These are phyloP conservation scores for Powellomyces hirtus DNA, from an alignment of 192 early-diverging fungal genomes.

Conservation along the genomic window DNA sequence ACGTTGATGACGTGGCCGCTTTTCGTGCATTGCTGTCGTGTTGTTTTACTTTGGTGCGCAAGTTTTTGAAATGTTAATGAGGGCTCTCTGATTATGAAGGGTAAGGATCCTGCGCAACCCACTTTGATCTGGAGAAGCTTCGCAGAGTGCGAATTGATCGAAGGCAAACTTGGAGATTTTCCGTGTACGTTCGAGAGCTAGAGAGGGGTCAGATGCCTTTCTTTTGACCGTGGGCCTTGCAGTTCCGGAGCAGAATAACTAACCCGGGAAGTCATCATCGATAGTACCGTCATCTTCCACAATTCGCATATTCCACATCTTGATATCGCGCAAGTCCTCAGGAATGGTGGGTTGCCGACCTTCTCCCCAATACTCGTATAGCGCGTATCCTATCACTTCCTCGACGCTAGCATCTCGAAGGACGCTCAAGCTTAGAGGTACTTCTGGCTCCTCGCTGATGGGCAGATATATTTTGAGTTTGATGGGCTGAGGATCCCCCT, in stretches of 20 bases:
- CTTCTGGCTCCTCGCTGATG: conserved; percentile 25
- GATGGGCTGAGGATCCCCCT: conserved; percentile 40
- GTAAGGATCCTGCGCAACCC: conserved; percentile 4
- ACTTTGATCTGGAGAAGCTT: conserved; percentile 73
- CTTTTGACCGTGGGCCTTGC: too few relatives aligned
- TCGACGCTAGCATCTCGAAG: conserved; percentile 81
- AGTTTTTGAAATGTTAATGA: conserved; percentile 6
- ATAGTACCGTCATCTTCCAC: conserved; percentile 94
- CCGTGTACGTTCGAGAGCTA: conserved; percentile 83
- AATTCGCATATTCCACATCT: conserved; percentile 86
- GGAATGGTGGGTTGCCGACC: conserved; percentile 62
- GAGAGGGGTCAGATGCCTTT: too few relatives aligned
- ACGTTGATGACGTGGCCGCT: conserved; percentile 7
- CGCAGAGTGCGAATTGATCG: conserved; percentile 88
- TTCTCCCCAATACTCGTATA: conserved; percentile 84
- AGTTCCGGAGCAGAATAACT: too few relatives aligned
- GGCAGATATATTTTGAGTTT: conserved; percentile 44
- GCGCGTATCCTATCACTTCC: conserved; percentile 88
- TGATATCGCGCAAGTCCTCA: conserved; percentile 61
- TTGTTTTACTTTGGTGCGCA: conserved; percentile 27
- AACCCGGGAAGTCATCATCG: conserved; percentile 95
- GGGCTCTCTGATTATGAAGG: neutral
- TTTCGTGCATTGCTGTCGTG: conserved; percentile 33
- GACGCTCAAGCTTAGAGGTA: conserved; percentile 64
- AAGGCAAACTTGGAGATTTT: conserved; percentile 84